phyloP scores from a whole-genome alignment of 345 rosid genomes.

The Moringa oleifera region DNA sequence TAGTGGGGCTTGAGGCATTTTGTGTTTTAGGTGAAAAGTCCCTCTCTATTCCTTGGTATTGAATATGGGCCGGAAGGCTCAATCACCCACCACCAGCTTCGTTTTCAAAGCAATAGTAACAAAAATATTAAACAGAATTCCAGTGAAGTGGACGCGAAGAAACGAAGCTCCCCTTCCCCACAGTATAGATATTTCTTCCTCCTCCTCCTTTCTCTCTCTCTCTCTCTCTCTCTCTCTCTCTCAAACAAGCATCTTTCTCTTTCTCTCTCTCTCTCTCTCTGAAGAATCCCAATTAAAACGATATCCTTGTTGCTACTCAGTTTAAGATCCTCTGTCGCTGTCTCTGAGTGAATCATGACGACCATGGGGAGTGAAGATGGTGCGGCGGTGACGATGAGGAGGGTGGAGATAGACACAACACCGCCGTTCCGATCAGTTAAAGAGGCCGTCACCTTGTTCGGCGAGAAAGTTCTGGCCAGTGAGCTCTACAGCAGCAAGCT shows the following conservation, averaged over 20 bases:
- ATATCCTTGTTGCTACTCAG: neutral
- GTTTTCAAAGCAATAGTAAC: no score
- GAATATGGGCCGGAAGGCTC: no score
- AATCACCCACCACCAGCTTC: no score
- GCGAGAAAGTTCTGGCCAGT: conserved; percentile 61
- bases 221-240: no score
- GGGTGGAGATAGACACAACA: conserved; percentile 70
- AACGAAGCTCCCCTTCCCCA: conserved; percentile 30
- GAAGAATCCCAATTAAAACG: neutral
- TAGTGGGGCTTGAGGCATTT: no score
- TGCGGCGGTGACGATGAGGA: conserved; percentile 25
- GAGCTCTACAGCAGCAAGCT: conserved; percentile 58
- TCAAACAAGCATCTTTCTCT: no score
- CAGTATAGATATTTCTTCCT: conserved; percentile 27
- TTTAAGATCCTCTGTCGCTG: no score
- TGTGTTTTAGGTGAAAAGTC: no score
- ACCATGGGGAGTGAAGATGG: conserved; percentile 25
- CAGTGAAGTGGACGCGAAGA: conserved; percentile 70
- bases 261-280: conserved; percentile 2
- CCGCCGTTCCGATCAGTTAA: conserved; percentile 74
- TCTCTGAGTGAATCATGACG: no score
- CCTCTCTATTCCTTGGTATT: no score
- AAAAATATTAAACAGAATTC: conserved; percentile 30
- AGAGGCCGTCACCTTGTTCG: conserved; percentile 80
- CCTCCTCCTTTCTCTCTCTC: conserved; percentile 5